Evolutionary conservation across 352 stramenopile species (phyloP).

Genomic region (Globisporangium lucens): DNA sequence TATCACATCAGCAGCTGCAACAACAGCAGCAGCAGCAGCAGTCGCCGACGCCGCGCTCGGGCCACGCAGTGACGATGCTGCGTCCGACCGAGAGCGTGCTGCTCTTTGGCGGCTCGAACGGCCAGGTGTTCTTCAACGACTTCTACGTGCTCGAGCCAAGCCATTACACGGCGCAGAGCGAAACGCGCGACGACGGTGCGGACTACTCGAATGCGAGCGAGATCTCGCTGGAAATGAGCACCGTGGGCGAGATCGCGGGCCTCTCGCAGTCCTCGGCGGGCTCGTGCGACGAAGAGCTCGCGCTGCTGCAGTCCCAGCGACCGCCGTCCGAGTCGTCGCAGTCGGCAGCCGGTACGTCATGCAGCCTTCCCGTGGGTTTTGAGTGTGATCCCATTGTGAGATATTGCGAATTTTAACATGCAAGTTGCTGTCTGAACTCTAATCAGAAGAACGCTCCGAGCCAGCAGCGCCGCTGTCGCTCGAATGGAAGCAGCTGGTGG

Average conservation of each 20-base stretch:
- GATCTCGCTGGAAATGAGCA: conserved; percentile 13
- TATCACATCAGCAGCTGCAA: neutral
- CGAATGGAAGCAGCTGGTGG: conserved; percentile 54
- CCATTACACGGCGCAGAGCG: conserved; percentile 5
- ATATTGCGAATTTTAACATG: neutral
- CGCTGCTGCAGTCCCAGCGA: conserved; percentile 9
- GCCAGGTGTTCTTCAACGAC: conserved; percentile 58
- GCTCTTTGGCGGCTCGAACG: conserved; percentile 62
- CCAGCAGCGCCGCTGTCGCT: conserved; percentile 15
- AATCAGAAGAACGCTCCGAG: neutral
- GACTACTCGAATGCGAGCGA: conserved; percentile 3
- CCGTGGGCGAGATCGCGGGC: conserved; percentile 14
- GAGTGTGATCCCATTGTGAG: neutral
- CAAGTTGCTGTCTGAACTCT: neutral
- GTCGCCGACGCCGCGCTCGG: conserved; percentile 25
- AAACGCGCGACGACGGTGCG: neutral
- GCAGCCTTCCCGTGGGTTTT: neutral
- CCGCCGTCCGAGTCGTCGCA: conserved; percentile 7
- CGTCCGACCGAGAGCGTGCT: conserved; percentile 42
- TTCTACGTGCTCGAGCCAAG: conserved; percentile 22
- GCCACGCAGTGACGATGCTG: conserved; percentile 60
- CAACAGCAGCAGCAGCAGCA: conserved; percentile 3
- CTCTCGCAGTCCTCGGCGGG: conserved; percentile 11
- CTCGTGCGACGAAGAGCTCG: conserved; percentile 3
- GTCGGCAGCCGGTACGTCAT: neutral